Evolutionary conservation across 441 rosid species (phyloP).

Genomic region (Pelargonium cotyledonis): DNA sequence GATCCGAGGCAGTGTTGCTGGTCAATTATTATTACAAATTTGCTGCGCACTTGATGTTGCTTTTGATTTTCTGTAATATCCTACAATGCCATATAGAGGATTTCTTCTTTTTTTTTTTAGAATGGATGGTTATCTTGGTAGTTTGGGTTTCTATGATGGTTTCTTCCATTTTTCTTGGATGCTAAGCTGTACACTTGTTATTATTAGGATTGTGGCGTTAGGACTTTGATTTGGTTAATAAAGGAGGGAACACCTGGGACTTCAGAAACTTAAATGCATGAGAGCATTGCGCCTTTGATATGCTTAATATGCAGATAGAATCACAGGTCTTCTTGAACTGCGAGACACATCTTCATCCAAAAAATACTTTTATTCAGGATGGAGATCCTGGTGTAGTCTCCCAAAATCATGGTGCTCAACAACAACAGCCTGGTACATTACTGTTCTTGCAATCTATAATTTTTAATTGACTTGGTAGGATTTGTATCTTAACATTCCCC

Average conservation of each 20-base stretch:
- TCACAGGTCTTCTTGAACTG: slow-evolving; percentile 34
- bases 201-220: slow-evolving; percentile 10
- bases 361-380: slow-evolving; percentile 35
- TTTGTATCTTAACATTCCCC: background rate
- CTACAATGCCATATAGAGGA: background rate
- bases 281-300: slow-evolving; percentile 25
- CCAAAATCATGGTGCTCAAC: slow-evolving; percentile 28
- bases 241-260: slow-evolving; percentile 14
- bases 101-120: too few relatives aligned
- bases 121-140: background rate
- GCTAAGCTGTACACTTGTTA: slow-evolving; percentile 7
- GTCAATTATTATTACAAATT: too few relatives aligned
- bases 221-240: slow-evolving; percentile 21
- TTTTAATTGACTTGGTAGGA: slow-evolving; percentile 1
- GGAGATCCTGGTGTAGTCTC: slow-evolving; percentile 34
- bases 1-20: background rate
- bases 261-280: slow-evolving; percentile 24
- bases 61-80: background rate
- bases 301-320: slow-evolving; percentile 44
- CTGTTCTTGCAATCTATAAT: slow-evolving; percentile 15
- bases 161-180: background rate
- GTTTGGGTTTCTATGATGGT: background rate
- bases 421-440: slow-evolving; percentile 49
- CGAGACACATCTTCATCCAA: slow-evolving; percentile 36
- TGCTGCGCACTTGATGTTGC: too few relatives aligned